These are phyloP conservation scores for Colletotrichum echinochloae DNA, from an alignment of 2,329 filamentous ascomycete genomes.

Conservation along the genomic window DNA sequence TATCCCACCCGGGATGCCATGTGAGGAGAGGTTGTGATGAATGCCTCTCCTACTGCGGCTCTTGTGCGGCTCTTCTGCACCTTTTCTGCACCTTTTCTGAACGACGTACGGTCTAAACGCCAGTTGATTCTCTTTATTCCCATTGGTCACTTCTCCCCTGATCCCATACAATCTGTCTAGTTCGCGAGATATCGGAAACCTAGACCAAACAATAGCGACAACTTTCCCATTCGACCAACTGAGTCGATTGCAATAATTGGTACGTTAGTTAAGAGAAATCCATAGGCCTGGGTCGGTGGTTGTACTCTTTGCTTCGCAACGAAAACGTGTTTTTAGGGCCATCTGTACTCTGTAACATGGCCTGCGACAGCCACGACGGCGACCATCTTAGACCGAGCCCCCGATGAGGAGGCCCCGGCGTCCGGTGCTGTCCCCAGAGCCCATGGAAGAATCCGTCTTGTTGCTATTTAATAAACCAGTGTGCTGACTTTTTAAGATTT, in stretches of 20 bases:
- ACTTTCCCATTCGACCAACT: background rate
- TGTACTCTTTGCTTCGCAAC: background rate
- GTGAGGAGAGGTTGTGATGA: conserved; percentile 2
- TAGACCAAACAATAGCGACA: background rate
- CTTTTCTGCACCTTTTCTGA: background rate
- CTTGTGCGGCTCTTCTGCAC: background rate
- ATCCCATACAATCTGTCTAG: background rate
- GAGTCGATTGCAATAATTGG: background rate
- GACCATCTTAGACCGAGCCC: conserved; percentile 5
- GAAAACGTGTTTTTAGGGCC: background rate
- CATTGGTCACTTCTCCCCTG: background rate
- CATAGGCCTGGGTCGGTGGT: background rate
- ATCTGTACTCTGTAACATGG: conserved; percentile 19
- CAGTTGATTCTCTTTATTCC: background rate
- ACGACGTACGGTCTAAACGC: conserved; percentile 1
- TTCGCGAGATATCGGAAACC: background rate
- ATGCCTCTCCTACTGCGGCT: background rate
- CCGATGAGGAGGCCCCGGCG: conserved; percentile 10
- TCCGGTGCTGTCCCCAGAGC: background rate
- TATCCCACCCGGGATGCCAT: conserved; percentile 3
- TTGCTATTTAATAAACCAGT: background rate
- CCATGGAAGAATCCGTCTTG: background rate
- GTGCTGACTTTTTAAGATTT: background rate
- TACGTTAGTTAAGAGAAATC: background rate
- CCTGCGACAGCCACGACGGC: conserved; percentile 4